Base-by-base conservation (phyloP, 2,329 filamentous ascomycete genomes). In the Paecilomyces sp. region DNA sequence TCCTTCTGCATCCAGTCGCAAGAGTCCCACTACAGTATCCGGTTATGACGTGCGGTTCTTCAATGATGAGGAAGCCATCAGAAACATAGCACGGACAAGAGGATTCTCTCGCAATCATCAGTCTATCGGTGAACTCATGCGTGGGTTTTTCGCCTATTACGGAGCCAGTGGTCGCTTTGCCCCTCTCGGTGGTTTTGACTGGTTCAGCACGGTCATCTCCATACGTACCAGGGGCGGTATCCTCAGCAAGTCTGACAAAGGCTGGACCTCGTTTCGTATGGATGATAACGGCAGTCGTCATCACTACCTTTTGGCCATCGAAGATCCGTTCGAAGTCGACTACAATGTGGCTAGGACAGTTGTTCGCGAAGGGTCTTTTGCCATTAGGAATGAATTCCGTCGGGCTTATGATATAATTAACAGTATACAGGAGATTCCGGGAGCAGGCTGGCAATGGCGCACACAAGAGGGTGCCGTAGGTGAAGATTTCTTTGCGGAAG, bases 341-440 rank as follows among this genome's bases (percentile, higher is more conserved):
- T 91, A 96, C 74, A 97, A 96, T 66, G 89, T 96, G 34, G 92
- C 90, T 2, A 82, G 91, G 56, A 96, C 91, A 0, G 91, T 96
- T 0, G 92, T 88, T 6, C 89, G 93, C 68, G 84, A 87, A 61
- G 91, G 91, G 1, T 90, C 96, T 63, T 87, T 90, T 1, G 83
- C 88, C 0, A 94, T 96, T 61, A 82, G 90, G 50, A 88, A 94
- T 66, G 91, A 96, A 74, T 94, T 96, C 68, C 83, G 90, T 18
- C 83, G 91, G 22, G 91, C 90, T 2, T 90, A 89, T 84, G 80
- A 84, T 36, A 88, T 95, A 60, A 85, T 92, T 63, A 80, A 77
- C 63, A 74, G 74, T 6, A 75, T 83, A 2, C 82, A 85, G 13
- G 59, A 58, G 36, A 61, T 65, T n/a, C 63, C 65, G 5, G 62